A percentile compares a stretch with the other conserved stretches of the same genome.
phyloP scores from a whole-genome alignment of 75 land plant species.

The Sequoiadendron giganteum region DNA sequence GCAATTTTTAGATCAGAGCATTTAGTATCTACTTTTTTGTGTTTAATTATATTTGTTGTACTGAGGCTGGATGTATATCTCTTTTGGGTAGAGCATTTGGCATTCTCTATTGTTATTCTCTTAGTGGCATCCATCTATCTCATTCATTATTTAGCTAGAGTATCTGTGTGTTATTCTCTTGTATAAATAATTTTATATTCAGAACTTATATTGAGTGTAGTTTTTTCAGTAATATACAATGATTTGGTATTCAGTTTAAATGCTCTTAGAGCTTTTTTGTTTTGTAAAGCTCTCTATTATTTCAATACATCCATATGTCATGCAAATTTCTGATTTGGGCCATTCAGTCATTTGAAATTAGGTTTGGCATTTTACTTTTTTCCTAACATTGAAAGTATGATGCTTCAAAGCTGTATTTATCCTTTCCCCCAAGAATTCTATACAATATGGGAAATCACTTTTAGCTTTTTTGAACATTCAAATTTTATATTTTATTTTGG shows the following conservation, averaged over 20 bases:
- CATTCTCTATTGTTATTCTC: neutral
- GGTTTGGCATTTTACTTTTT: neutral
- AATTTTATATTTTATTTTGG: too few relatives aligned
- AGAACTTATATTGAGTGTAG: neutral
- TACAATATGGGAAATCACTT: neutral
- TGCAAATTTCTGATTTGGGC: neutral
- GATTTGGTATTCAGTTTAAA: neutral
- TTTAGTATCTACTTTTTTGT: neutral
- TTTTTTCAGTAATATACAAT: neutral
- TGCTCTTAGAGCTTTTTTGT: neutral
- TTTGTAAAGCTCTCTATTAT: neutral
- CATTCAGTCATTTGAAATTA: neutral
- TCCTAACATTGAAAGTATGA: neutral
- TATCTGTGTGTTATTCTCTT: neutral
- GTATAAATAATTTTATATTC: neutral
- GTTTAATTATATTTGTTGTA: neutral
- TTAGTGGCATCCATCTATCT: neutral
- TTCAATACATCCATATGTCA: neutral
- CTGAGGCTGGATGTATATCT: neutral
- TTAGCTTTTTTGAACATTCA: neutral
- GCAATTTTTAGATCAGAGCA: neutral
- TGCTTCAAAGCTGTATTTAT: neutral
- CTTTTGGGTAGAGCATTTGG: neutral
- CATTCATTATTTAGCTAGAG: neutral
- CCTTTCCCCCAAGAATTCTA: neutral